Conservation (phyloP, 2,329 filamentous ascomycete species). For the Chrysoporthe austroafricana region DNA sequence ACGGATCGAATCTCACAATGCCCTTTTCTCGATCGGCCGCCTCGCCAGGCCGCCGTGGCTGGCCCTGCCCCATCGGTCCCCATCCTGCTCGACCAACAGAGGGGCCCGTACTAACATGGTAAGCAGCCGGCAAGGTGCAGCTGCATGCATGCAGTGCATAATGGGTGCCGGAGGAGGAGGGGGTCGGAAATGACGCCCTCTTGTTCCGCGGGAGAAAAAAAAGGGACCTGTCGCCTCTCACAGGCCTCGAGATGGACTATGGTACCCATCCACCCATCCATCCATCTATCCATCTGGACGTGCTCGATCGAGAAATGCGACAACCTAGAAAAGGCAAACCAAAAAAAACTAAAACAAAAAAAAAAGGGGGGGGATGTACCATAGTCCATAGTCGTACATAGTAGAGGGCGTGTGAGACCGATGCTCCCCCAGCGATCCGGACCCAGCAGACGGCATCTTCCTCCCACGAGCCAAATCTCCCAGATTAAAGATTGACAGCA, state of each 20-base stretch:
- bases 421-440: no score
- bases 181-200: slow-evolving; percentile 3
- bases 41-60: neutral
- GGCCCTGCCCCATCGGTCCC: neutral
- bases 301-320: neutral
- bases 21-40: neutral
- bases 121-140: neutral
- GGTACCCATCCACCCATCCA: no score
- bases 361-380: neutral
- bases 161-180: slow-evolving; percentile 5
- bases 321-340: neutral
- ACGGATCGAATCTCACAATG: neutral
- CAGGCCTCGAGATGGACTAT: neutral
- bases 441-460: neutral
- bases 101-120: no score
- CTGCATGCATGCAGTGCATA: neutral
- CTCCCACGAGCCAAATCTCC: neutral
- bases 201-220: neutral
- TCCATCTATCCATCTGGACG: neutral
- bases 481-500: neutral
- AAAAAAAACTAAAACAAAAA: neutral
- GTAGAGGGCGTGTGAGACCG: neutral
- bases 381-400: no score
- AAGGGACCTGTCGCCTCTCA: neutral
- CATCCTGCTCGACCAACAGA: neutral